These are phyloP conservation scores for Stagonosporopsis chrysanthemi DNA, from an alignment of 2,329 filamentous ascomycete species.

Conservation along the genomic window DNA sequence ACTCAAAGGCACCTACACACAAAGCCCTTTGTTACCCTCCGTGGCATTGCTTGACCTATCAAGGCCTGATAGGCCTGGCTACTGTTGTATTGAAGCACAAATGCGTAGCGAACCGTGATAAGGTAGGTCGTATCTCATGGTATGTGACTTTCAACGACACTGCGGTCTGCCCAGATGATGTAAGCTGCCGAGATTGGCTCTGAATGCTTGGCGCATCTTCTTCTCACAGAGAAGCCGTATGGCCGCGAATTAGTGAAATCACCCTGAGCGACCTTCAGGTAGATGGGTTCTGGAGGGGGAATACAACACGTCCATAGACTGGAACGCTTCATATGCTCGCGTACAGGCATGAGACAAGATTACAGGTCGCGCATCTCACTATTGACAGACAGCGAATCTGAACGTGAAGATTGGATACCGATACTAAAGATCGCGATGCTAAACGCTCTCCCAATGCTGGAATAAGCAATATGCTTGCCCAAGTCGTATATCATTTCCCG, in stretches of 20 bases:
- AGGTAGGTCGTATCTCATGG: neutral
- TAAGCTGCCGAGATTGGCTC: too few species aligned
- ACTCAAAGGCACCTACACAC: neutral
- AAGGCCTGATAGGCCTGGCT: neutral
- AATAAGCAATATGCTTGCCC: constrained; percentile 1
- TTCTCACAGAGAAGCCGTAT: too few species aligned
- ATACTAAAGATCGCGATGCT: constrained; percentile 1
- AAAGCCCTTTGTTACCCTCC: neutral
- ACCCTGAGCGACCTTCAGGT: too few species aligned
- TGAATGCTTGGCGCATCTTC: too few species aligned
- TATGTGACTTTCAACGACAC: neutral
- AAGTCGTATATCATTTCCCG: constrained; percentile 3
- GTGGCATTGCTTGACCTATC: neutral
- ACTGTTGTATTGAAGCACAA: neutral
- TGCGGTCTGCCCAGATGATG: too few species aligned
- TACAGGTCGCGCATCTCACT: neutral
- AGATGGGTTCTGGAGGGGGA: too few species aligned
- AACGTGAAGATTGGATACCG: constrained; percentile 1
- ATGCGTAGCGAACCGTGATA: neutral
- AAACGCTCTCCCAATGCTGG: constrained; percentile 2
- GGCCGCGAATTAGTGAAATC: too few species aligned
- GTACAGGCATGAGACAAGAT: too few species aligned
- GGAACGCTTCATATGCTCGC: too few species aligned
- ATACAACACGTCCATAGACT: too few species aligned
- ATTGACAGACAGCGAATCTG: neutral